Percentiles rank a stretch among this genome's conserved stretches.
phyloP scores from a whole-genome alignment of 345 rosid genomes.

The Pugionium cornutum region DNA sequence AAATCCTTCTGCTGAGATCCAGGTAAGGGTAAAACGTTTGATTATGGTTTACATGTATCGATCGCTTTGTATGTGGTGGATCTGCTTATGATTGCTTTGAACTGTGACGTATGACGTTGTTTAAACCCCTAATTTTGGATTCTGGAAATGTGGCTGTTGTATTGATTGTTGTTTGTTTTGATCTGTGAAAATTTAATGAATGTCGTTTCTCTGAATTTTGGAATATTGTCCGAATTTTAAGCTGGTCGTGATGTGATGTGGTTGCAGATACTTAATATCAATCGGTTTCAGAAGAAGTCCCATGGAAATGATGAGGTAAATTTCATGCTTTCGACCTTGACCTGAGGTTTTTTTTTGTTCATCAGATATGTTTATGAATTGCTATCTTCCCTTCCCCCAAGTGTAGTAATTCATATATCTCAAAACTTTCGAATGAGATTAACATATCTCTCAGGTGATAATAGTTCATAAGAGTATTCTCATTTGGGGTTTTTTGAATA shows the following conservation, averaged over 20 bases:
- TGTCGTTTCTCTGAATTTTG: not conserved
- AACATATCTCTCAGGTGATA: not conserved
- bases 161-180: conserved; percentile 1
- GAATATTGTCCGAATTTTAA: not conserved
- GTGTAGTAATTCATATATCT: not conserved
- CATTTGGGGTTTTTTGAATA: not conserved
- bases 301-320: conserved; percentile 90
- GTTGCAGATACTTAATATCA: conserved; percentile 76
- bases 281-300: conserved; percentile 85
- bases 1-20: conserved; percentile 78
- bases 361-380: conserved; percentile 11
- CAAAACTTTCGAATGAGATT: conserved; percentile 3
- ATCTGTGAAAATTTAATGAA: not conserved
- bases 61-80: conserved; percentile 10
- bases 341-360: not conserved
- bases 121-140: conserved; percentile 10
- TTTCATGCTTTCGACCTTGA: not conserved
- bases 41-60: not conserved
- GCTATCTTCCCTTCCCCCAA: not conserved
- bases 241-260: not conserved
- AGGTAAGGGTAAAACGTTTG: conserved; percentile 45
- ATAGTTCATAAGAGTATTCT: conserved; percentile 2
- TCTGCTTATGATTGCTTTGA: conserved; percentile 13
- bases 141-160: conserved; percentile 20
- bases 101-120: conserved; percentile 18